Evolutionary conservation across 768 basidiomycete genomes (phyloP).

Genomic region (Mycena maculata): DNA sequence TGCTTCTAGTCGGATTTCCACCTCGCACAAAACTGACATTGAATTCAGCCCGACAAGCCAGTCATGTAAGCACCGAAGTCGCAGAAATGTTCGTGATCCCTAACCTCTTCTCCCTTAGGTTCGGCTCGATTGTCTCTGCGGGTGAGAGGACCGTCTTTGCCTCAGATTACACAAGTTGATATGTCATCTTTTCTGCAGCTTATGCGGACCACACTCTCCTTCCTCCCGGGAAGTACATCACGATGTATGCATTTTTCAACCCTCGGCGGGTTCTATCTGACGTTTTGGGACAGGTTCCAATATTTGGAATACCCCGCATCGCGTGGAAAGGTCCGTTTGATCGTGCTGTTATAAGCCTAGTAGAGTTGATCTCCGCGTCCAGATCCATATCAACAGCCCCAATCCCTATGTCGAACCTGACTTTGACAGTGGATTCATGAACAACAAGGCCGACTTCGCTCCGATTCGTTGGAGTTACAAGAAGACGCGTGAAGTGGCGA

Average conservation of each 20-base stretch:
- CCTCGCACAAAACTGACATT: neutral
- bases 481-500: conserved; percentile 77
- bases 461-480: conserved; percentile 84
- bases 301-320: conserved; percentile 81
- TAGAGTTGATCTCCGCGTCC: neutral
- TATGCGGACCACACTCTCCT: conserved; percentile 78
- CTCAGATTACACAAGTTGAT: neutral
- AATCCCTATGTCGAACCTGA: conserved; percentile 72
- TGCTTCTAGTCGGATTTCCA: neutral
- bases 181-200: conserved; percentile 45
- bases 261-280: neutral
- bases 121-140: conserved; percentile 75
- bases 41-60: conserved; percentile 71
- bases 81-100: neutral
- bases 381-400: conserved; percentile 72
- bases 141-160: conserved; percentile 43
- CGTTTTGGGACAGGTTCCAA: conserved; percentile 61
- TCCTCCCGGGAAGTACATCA: conserved; percentile 78
- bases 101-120: conserved; percentile 46
- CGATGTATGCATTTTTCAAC: conserved; percentile 56
- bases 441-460: conserved; percentile 80
- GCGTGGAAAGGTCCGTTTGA: conserved; percentile 68
- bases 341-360: neutral
- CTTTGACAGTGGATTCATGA: conserved; percentile 85
- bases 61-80: conserved; percentile 61